phyloP scores from a whole-genome alignment of 208 protist species.

The Crithidia mellificae region DNA sequence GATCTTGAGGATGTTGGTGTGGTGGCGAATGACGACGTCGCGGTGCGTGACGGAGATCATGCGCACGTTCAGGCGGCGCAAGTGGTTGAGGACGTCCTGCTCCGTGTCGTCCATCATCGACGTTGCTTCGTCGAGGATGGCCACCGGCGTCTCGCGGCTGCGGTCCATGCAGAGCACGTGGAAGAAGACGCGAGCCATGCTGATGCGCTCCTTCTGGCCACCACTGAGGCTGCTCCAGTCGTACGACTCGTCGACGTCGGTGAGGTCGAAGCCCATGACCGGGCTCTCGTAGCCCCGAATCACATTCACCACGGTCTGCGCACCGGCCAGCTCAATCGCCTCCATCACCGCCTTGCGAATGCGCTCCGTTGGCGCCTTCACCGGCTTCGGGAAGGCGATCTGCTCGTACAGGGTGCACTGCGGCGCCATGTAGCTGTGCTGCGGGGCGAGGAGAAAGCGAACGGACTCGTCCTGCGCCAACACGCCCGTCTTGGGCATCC shows the following conservation, averaged over 20 bases:
- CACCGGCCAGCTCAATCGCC: constrained; percentile 69
- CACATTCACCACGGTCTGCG: constrained; percentile 70
- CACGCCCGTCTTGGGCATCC: constrained; percentile 56
- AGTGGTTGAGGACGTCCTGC: constrained; percentile 78
- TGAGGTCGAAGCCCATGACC: constrained; percentile 53
- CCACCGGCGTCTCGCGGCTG: constrained; percentile 53
- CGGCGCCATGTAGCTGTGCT: constrained; percentile 84
- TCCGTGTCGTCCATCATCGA: constrained; percentile 91
- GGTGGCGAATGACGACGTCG: constrained; percentile 76
- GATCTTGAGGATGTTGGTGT: constrained; percentile 72
- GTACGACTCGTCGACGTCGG: constrained; percentile 59
- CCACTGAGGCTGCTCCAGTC: constrained; percentile 87
- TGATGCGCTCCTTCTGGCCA: constrained; percentile 88
- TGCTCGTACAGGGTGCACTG: constrained; percentile 86
- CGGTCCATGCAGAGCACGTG: constrained; percentile 71
- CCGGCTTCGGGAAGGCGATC: constrained; percentile 61
- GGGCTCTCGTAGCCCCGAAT: constrained; percentile 75
- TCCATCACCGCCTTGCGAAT: constrained; percentile 46
- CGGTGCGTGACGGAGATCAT: constrained; percentile 88
- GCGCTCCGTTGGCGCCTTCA: constrained; percentile 28
- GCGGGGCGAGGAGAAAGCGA: constrained; percentile 65
- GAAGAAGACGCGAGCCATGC: constrained; percentile 87
- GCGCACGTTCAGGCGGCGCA: constrained; percentile 70
- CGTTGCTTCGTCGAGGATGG: constrained; percentile 85
- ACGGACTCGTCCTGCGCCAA: constrained; percentile 52